These are phyloP conservation scores for Eucalyptus albens DNA, from an alignment of 345 rosid genomes.

Conservation along the genomic window DNA sequence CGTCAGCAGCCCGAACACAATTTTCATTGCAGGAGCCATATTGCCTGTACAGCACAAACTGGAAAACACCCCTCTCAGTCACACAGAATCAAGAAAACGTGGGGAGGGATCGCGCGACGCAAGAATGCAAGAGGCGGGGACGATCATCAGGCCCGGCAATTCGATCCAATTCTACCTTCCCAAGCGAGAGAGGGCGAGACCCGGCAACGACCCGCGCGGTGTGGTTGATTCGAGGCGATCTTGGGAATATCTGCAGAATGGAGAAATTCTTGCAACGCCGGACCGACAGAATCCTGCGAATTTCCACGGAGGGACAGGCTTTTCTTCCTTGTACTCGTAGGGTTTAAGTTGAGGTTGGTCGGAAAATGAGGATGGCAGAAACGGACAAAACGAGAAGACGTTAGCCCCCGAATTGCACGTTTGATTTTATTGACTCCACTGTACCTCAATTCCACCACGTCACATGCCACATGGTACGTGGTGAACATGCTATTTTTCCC, in stretches of 20 bases:
- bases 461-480: not conserved
- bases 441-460: not conserved
- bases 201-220: not conserved
- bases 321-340: not conserved
- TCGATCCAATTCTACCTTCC: not conserved
- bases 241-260: not conserved
- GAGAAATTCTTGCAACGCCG: not conserved
- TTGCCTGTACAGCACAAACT: not conserved
- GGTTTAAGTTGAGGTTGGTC: not conserved
- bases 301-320: not conserved
- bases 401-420: not conserved
- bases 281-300: not conserved
- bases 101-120: not conserved
- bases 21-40: slow-evolving; percentile 63
- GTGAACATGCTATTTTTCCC: not conserved
- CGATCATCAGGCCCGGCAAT: not conserved
- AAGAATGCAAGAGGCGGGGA: not conserved
- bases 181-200: not conserved
- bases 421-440: not conserved
- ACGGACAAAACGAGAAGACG: not conserved
- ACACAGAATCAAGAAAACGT: not conserved
- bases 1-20: slow-evolving; percentile 68
- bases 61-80: not conserved
- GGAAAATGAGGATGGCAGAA: not conserved
- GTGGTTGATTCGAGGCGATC: not conserved